Base-by-base conservation (phyloP, 768 basidiomycete genomes). In the Pleurotus sapidus region DNA sequence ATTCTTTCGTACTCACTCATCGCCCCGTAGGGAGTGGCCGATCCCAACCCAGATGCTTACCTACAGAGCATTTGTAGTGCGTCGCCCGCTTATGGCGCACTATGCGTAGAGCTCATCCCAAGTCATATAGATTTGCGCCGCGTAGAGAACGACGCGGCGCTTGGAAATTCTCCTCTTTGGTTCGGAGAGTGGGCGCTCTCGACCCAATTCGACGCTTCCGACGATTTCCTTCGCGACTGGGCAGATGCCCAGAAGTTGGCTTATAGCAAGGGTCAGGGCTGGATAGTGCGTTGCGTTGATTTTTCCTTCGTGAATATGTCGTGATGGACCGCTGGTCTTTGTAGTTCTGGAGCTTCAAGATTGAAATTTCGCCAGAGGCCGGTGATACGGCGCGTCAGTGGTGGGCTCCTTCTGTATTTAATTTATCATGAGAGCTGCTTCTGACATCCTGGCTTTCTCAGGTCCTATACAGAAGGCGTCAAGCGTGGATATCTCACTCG, bases 271-370 rank as follows among this genome's bases (percentile, higher is more conserved):
- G 72, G 76, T 30, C 73, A 73, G 3, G 84, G 84, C 18, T 86
- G 84, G 85, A 72, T 86, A 49, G 84, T 84, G 60, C 63, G 84
- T 46, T 20, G 30, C 25, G 20, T 20, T 20, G 20, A 20, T 20
- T 20, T 20, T 8, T 17, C 3, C 24, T 2, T 6, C 24, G 0
- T 27, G 18, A 9, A 1, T 8, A 30, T 1, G 17, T 39, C 11
- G 30, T 24, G 1, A 9, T 51, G 4, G 7, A 15, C 12, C 3
- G 27, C 24, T 27, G 20, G 7, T n/a, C 20, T 15, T 15, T 39
- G 8, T 57, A 82, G 83, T 85, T 77, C 67, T 91, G 88, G 88
- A 89, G 83, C 68, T 90, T 91, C 75, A 88, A 86, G 63, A 75
- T 84, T 5, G 89, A 91, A 68, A 78, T 70, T 39, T 86, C 84